A percentile compares a stretch with the other conserved stretches of the same genome.
Evolutionary conservation across 2,329 filamentous ascomycete genomes (phyloP).

Genomic region (Chaetomium olivaceum): DNA sequence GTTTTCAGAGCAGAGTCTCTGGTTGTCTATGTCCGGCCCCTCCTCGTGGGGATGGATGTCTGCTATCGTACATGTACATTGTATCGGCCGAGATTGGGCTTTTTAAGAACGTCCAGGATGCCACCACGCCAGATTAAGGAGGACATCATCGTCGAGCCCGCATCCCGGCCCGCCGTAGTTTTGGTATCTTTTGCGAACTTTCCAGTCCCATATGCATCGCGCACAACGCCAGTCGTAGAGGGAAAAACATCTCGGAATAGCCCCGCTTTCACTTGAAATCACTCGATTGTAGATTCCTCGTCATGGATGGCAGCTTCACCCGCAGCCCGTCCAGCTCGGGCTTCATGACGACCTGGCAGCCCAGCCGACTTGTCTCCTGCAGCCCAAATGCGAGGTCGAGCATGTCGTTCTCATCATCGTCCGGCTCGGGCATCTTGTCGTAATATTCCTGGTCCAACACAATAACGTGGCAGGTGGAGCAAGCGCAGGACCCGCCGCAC

Average conservation of each 20-base stretch:
- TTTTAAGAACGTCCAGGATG: not conserved
- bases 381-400: slow-evolving; percentile 86
- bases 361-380: slow-evolving; percentile 79
- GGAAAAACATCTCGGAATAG: not conserved
- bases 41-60: not conserved
- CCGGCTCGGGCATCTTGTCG: slow-evolving; percentile 75
- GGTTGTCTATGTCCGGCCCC: slow-evolving; percentile 22
- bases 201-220: slow-evolving; percentile 12
- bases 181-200: slow-evolving; percentile 30
- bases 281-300: slow-evolving; percentile 90
- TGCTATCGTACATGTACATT: slow-evolving; percentile 27
- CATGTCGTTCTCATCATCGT: slow-evolving; percentile 87
- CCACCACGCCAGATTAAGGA: not conserved
- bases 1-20: slow-evolving; percentile 24
- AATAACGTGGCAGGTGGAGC: slow-evolving; percentile 90
- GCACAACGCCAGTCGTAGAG: slow-evolving; percentile 22
- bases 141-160: not conserved
- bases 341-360: slow-evolving; percentile 89
- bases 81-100: slow-evolving; percentile 11
- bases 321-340: slow-evolving; percentile 85
- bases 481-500: slow-evolving; percentile 91
- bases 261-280: slow-evolving; percentile 64
- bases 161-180: slow-evolving; percentile 19
- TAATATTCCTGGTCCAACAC: slow-evolving; percentile 72
- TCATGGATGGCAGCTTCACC: slow-evolving; percentile 88